Percentiles rank a stretch among this genome's conserved stretches.
These are phyloP conservation scores for Trifolium subterraneum DNA, from an alignment of 306 rosid species.

Conservation along the genomic window DNA sequence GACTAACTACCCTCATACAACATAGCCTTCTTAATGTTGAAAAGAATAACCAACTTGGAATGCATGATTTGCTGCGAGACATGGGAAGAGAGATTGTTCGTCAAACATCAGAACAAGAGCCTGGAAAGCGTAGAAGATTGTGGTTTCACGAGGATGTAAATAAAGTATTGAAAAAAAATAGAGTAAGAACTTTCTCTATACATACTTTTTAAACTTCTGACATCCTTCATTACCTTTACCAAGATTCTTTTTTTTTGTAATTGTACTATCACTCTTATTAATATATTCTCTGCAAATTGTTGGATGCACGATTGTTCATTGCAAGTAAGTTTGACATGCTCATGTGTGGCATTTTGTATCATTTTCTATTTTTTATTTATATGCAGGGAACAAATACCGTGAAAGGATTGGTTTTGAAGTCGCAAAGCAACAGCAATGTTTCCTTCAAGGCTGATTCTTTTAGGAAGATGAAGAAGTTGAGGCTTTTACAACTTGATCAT, in stretches of 20 bases:
- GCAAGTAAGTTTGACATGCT: not conserved
- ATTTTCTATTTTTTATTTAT: not conserved
- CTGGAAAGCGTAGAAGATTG: not conserved
- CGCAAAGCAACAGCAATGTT: not conserved
- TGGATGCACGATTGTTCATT: not conserved
- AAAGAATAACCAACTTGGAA: not conserved
- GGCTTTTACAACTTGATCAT: slow-evolving; percentile 44
- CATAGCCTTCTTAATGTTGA: not conserved
- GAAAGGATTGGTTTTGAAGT: slow-evolving; percentile 37
- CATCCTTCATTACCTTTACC: not conserved
- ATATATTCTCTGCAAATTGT: not conserved
- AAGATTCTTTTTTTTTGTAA: not conserved
- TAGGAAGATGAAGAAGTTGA: slow-evolving; percentile 45
- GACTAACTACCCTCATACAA: not conserved
- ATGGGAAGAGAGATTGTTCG: slow-evolving; percentile 20
- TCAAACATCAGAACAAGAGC: not conserved
- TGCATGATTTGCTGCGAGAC: slow-evolving; percentile 2
- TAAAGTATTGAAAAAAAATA: not conserved
- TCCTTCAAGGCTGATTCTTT: slow-evolving; percentile 41
- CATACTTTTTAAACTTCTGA: not conserved
- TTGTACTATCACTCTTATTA: not conserved
- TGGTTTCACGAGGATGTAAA: not conserved
- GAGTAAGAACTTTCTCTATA: not conserved
- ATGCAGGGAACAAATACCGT: slow-evolving; percentile 33
- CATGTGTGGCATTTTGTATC: too few relatives aligned